These are phyloP conservation scores for Triticum monococcum DNA, from an alignment of 176 grass and related monocot genomes.

Conservation along the genomic window DNA sequence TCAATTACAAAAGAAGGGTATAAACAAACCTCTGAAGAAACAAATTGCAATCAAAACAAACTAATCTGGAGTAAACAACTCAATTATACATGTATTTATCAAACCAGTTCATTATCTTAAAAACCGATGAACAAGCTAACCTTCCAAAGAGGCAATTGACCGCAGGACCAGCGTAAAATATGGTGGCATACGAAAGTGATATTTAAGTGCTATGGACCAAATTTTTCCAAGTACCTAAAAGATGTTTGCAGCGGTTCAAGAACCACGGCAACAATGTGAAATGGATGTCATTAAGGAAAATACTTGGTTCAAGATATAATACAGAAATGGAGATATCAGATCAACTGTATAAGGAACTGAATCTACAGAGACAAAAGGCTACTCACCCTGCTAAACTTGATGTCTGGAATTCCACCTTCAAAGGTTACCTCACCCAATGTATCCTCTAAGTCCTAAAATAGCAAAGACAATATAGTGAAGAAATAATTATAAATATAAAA, in stretches of 20 bases:
- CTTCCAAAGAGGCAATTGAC: constrained; percentile 91
- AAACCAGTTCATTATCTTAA: neutral
- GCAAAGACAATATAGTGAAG: constrained; percentile 4
- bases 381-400: constrained; percentile 89
- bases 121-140: constrained; percentile 42
- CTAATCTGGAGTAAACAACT: neutral
- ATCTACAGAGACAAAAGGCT: constrained; percentile 22
- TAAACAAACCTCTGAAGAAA: constrained; percentile 8
- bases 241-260: constrained; percentile 32
- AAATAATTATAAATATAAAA: constrained; percentile 6
- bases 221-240: constrained; percentile 90
- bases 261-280: constrained; percentile 28
- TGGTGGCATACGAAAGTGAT: constrained; percentile 93
- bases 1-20: constrained; percentile 8
- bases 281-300: constrained; percentile 6
- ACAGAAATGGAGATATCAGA: constrained; percentile 18
- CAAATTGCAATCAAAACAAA: neutral
- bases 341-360: constrained; percentile 1
- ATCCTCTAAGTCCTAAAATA: constrained; percentile 82
- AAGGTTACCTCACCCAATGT: constrained; percentile 78
- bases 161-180: constrained; percentile 89
- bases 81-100: neutral
- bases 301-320: constrained; percentile 10
- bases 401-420: constrained; percentile 82
- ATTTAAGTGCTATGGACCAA: constrained; percentile 84